Conservation (phyloP, 768 basidiomycete genomes). For the Rossbeevera mucosa region DNA sequence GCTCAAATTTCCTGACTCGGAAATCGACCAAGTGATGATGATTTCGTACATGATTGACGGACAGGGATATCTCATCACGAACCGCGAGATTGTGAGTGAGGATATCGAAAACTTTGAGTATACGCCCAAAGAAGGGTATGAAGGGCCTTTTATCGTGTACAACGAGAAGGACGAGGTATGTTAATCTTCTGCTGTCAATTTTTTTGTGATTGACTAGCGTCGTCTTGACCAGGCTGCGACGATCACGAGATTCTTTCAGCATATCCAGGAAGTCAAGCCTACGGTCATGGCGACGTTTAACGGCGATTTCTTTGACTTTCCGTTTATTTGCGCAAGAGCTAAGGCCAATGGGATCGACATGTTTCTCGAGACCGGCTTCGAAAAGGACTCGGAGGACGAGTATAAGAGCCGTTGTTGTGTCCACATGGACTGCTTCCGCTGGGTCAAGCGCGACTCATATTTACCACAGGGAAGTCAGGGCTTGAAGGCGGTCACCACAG, state of each 20-base stretch:
- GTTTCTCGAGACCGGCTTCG: conserved; percentile 92
- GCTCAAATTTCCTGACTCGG: conserved; percentile 97
- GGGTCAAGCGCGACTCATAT: conserved; percentile 99
- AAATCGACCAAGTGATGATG: conserved; percentile 99
- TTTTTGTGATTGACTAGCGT: not conserved
- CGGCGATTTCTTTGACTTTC: conserved; percentile 99
- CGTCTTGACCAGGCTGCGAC: conserved; percentile 58
- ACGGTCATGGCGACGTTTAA: conserved; percentile 99
- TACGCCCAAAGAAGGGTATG: conserved; percentile 96
- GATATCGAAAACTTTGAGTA: conserved; percentile 99
- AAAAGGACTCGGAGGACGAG: conserved; percentile 88
- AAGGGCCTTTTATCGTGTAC: conserved; percentile 93
- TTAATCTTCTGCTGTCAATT: not conserved
- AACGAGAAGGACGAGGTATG: conserved; percentile 89
- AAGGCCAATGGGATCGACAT: conserved; percentile 91
- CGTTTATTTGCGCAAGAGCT: conserved; percentile 85
- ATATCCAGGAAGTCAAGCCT: conserved; percentile 89
- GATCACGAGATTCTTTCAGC: conserved; percentile 86
- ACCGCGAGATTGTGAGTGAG: conserved; percentile 94
- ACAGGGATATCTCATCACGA: conserved; percentile 95
- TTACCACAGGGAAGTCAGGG: conserved; percentile 98
- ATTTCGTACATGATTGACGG: conserved; percentile 99
- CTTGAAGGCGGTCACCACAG: conserved; percentile 93
- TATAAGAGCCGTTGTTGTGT: conserved; percentile 90
- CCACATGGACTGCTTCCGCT: conserved; percentile 99